Base-by-base conservation (phyloP, 768 basidiomycete genomes). In the Termitomyces sp. region DNA sequence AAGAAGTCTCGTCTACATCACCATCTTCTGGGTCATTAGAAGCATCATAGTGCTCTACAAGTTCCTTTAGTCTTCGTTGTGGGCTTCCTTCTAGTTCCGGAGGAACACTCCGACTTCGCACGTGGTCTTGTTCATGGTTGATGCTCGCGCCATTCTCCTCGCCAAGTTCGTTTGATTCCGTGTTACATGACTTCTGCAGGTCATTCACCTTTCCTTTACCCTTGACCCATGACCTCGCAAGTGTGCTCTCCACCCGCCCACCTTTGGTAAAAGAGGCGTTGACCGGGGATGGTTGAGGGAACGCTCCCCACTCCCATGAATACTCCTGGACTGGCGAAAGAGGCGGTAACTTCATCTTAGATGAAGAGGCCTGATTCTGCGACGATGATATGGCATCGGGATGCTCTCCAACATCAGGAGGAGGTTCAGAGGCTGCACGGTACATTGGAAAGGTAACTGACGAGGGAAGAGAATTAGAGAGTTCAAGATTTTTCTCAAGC, bases 301-400 rank as follows among this genome's bases (percentile, higher is more conserved):
- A 91, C 20, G 81, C 85, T 27, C 92, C 93, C 93, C 94, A 95
- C 63, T 95, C 94, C 94, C 94, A 95, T 6, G 90, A 89, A 64
- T 94, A 94, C 66, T 91, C 88, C 56, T 84, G 85, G 3, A 79
- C 65, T 4, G 67, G 68, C 20, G 71, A 52, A 26, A 61, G 42
- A 24, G 55, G 39, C 3, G 52, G 22, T 37, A 48, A 22, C 12
- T 48, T 53, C 48, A 61, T 27, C 31, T 55, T 55, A 2, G 64
- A 62, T 18, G 68, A 60, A 22, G 59, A 56, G 26, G 52, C 46
- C 29, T 57, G 53, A 29, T 57, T 43, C 18, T 58, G 53, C 4
- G 43, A 56, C 34, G 57, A 50, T 36, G 55, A 18, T 14, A 44
- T 59, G 9, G 36, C 24, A n/a, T 42, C 39, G 13, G 37, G 43